phyloP scores from a whole-genome alignment of 2,329 filamentous ascomycete species.

The Ceratocystis albifundus region DNA sequence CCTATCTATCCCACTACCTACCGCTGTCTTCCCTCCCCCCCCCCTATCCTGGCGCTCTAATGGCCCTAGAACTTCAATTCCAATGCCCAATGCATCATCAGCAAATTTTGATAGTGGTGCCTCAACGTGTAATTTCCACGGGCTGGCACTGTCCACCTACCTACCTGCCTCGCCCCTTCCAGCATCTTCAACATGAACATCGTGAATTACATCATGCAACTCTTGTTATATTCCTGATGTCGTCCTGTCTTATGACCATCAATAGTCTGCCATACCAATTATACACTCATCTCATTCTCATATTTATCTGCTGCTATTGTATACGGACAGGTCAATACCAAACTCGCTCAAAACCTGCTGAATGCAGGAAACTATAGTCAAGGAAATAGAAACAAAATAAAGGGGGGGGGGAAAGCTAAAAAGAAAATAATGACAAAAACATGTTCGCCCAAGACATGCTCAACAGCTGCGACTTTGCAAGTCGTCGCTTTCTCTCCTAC shows the following conservation, averaged over 20 bases:
- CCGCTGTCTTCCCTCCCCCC: too few species aligned
- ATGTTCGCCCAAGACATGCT: neutral
- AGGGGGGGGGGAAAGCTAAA: neutral
- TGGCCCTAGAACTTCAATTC: too few species aligned
- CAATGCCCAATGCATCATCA: too few species aligned
- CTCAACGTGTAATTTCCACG: too few species aligned
- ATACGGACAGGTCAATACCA: conserved; percentile 6
- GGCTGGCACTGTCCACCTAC: too few species aligned
- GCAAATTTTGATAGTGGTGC: too few species aligned
- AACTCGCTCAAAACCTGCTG: neutral
- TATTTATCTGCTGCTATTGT: conserved; percentile 9
- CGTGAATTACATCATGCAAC: neutral
- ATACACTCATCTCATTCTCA: neutral
- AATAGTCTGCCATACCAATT: neutral
- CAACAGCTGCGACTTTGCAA: too few species aligned
- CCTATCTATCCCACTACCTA: too few species aligned
- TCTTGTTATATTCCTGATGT: neutral
- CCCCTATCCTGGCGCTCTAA: too few species aligned
- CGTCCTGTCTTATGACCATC: neutral
- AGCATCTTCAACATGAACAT: too few species aligned
- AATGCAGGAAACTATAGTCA: conserved; percentile 11
- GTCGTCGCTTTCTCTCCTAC: neutral
- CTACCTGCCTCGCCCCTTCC: too few species aligned
- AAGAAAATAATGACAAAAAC: neutral
- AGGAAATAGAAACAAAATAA: conserved; percentile 12